Evolutionary conservation across 306 rosid genomes (phyloP).

Genomic region (Vigna unguiculata): DNA sequence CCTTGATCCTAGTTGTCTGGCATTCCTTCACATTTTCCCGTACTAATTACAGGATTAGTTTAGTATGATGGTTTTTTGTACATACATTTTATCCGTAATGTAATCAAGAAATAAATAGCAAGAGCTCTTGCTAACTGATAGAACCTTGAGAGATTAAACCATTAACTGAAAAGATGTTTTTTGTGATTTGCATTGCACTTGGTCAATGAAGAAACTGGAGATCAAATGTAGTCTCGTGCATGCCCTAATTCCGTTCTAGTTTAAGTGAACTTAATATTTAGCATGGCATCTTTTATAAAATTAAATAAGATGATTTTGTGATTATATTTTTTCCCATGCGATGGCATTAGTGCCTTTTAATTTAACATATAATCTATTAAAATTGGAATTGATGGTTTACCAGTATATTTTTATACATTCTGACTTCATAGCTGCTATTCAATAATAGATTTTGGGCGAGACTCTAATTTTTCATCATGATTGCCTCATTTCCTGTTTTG

Average conservation of each 20-base stretch:
- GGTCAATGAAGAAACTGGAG: background rate
- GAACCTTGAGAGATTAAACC: background rate
- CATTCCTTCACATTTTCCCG: background rate
- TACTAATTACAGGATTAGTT: background rate
- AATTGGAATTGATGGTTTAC: constrained; percentile 7
- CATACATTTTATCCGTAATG: background rate
- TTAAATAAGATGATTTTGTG: background rate
- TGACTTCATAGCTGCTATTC: constrained; percentile 7
- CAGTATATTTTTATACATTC: background rate
- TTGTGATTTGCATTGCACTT: constrained; percentile 3
- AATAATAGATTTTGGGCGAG: background rate
- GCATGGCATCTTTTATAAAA: background rate
- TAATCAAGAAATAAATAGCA: constrained; percentile 8
- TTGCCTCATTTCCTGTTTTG: background rate
- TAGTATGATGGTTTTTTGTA: background rate
- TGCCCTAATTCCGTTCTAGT: background rate
- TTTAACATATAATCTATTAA: background rate
- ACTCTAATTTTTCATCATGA: background rate
- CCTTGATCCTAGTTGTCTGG: background rate
- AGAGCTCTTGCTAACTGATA: background rate
- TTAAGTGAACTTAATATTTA: background rate
- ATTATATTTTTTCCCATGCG: background rate
- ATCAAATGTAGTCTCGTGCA: background rate
- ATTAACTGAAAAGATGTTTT: background rate
- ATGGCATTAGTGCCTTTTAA: background rate